Base-by-base conservation (phyloP, 192 early-diverging fungal genomes). In the Entomortierella chlamydospora region DNA sequence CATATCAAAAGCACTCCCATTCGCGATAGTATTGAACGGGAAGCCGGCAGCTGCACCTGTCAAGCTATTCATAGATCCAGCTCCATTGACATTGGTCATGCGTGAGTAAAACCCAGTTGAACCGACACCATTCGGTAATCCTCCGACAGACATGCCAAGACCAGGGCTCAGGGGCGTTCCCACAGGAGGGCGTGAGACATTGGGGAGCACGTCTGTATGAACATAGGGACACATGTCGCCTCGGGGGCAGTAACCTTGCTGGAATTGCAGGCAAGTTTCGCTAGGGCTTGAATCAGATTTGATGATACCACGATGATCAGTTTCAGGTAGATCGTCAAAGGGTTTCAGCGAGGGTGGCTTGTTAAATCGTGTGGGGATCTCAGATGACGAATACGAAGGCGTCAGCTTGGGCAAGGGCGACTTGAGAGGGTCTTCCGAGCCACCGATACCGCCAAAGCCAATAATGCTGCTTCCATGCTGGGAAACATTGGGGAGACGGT, bases 211-310 rank as follows among this genome's bases (percentile, higher is more conserved):
- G 47, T 61, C 72, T 10, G 80, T 80, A 63, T 90, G 87, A 17
- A 76, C 34, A 58, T 72, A 90, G 12, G 82, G 81, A 55, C 89
- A 90, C 61, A 84, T 64, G 20, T 90, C 89, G 42, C 87, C 88
- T 13, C 80, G 53, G 22, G 83, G 58, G 57, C 85, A 87, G 47
- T 68, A 78, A 15, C 83, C 83, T 61, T 85, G 79, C 55, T 80
- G 82, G 64, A 82, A 83, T 22, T 83, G 80, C 1, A 70, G 58
- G 52, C 83, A 87, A n/a, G 76, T 39, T 0, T 83, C 69, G n/a
- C 50, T 45, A 31, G 76, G 50, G 26, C 39, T 53, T 54, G 58
- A 33, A 12, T 80, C 77, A 28, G 67, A 79, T 15, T 79, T 69
- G 29, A 70, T 63, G 30, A 63, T 26, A 13, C 58, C 31, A 9